These are phyloP conservation scores for Phalaenopsis equestris DNA, from an alignment of 106 monocot species.

Conservation along the genomic window DNA sequence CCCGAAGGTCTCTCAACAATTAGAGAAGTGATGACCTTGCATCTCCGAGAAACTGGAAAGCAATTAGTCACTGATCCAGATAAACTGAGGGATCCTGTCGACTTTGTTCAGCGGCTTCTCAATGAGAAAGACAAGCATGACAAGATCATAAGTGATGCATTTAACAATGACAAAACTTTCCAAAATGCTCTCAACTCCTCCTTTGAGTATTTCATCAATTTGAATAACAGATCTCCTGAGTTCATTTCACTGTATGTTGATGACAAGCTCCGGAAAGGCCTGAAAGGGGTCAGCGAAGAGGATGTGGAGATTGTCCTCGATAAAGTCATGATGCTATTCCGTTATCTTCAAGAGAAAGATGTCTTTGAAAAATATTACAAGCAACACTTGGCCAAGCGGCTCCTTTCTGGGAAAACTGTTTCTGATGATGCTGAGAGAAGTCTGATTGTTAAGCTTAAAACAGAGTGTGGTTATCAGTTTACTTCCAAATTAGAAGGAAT, in stretches of 20 bases:
- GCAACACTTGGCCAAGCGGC: constrained; percentile 65
- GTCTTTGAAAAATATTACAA: constrained; percentile 78
- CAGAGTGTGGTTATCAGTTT: constrained; percentile 84
- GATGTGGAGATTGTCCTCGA: constrained; percentile 71
- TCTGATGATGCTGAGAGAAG: constrained; percentile 76
- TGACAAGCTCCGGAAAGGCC: constrained; percentile 81
- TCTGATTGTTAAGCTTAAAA: constrained; percentile 80
- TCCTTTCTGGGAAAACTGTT: constrained; percentile 59
- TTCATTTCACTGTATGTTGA: constrained; percentile 90
- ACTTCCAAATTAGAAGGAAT: constrained; percentile 70
- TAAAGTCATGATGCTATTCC: constrained; percentile 91
- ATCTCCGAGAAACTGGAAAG: constrained; percentile 79
- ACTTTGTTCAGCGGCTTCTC: constrained; percentile 85
- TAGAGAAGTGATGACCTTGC: constrained; percentile 77
- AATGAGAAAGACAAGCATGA: constrained; percentile 89
- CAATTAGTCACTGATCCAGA: constrained; percentile 82
- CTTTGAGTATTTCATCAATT: constrained; percentile 89
- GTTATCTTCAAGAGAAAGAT: constrained; percentile 76
- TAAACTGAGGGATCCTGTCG: constrained; percentile 81
- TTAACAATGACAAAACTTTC: constrained; percentile 88
- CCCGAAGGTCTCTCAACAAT: constrained; percentile 70
- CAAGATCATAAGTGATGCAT: constrained; percentile 71
- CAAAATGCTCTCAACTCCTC: constrained; percentile 93
- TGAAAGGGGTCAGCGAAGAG: constrained; percentile 73
- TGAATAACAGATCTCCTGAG: constrained; percentile 87